Conservation (phyloP, 2,329 filamentous ascomycete genomes). For the Cucurbitaria berberidis region DNA sequence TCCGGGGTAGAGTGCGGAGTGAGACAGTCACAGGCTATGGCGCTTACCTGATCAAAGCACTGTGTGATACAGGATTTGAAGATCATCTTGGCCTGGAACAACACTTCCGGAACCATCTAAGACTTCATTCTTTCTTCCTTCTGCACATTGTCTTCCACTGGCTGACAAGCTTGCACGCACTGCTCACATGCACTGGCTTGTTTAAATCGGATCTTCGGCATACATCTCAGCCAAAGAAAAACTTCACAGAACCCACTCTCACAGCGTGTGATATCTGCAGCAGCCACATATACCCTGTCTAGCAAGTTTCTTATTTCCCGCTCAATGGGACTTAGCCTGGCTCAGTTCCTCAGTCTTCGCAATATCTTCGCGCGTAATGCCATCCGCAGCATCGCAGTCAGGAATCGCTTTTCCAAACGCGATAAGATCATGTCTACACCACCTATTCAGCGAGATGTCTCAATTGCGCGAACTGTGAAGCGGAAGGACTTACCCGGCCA, state of each 20-base stretch:
- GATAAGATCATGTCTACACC: constrained; percentile 26
- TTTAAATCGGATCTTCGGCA: too few species aligned
- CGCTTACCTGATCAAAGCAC: neutral
- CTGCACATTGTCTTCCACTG: neutral
- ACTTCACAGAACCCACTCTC: neutral
- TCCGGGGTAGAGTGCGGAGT: constrained; percentile 3
- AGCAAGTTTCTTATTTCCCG: constrained; percentile 1
- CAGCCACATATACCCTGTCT: neutral
- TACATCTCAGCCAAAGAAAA: neutral
- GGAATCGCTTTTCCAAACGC: constrained; percentile 36
- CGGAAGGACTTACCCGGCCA: constrained; percentile 31
- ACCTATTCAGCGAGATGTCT: neutral
- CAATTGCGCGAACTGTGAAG: too few species aligned
- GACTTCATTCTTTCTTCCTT: neutral
- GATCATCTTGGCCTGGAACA: neutral
- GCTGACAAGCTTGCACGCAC: neutral
- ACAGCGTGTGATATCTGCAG: neutral
- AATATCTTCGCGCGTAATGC: constrained; percentile 14
- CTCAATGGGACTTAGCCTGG: neutral
- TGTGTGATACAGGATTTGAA: neutral
- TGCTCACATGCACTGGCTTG: neutral
- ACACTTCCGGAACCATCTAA: neutral
- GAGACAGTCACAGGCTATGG: neutral
- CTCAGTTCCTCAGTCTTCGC: neutral
- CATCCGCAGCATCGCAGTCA: constrained; percentile 29